A percentile compares a stretch with the other conserved stretches of the same genome.
Evolutionary conservation across 345 rosid genomes (phyloP).

Genomic region (Rubroshorea leprosula): DNA sequence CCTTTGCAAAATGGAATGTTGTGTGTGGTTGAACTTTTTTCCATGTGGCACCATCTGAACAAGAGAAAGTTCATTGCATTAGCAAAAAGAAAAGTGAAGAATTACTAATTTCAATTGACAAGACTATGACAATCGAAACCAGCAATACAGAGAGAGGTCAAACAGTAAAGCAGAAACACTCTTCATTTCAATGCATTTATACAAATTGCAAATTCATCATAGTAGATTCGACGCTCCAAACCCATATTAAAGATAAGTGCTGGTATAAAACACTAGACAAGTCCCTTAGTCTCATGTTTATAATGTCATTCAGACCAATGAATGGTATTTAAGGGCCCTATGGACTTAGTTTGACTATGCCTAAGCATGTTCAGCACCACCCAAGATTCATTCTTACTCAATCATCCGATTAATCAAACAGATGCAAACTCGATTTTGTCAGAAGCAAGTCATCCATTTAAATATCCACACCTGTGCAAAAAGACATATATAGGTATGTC

Average conservation of each 20-base stretch:
- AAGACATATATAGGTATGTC: background rate
- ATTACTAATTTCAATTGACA: slow-evolving; percentile 10
- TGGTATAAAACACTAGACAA: background rate
- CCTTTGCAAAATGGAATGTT: slow-evolving; percentile 59
- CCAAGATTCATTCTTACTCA: no score
- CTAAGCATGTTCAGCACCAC: background rate
- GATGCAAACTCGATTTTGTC: background rate
- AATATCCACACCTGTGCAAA: background rate
- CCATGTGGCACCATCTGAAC: slow-evolving; percentile 65
- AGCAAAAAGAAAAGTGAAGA: slow-evolving; percentile 1
- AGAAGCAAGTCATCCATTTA: background rate
- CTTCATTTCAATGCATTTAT: background rate
- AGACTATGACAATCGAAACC: background rate
- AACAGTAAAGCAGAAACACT: background rate
- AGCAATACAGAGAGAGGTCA: background rate
- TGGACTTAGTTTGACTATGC: background rate
- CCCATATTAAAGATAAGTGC: background rate
- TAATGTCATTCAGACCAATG: background rate
- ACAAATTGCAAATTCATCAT: background rate
- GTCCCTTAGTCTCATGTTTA: no score
- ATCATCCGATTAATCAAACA: no score
- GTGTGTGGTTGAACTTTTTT: slow-evolving; percentile 51
- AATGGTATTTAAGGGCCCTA: background rate
- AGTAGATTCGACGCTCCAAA: background rate
- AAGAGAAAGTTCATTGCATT: background rate